Conservation (phyloP, 2,329 filamentous ascomycete species). For the Aspergillus fumigatiaffinis region DNA sequence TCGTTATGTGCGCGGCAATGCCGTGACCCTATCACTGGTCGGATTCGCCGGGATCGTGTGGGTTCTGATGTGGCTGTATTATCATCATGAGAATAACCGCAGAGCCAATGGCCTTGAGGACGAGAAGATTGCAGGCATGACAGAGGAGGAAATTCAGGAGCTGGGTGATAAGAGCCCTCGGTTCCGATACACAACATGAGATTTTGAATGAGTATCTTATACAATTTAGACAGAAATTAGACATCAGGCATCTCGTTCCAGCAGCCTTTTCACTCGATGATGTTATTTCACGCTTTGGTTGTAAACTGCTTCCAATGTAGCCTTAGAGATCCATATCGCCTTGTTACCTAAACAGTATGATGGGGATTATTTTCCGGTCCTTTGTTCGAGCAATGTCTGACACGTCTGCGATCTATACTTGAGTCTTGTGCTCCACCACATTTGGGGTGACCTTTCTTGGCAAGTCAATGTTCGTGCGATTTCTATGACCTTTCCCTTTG, state of each 20-base stretch:
- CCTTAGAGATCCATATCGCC: too few relatives aligned
- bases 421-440: neutral
- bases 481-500: neutral
- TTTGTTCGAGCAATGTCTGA: too few relatives aligned
- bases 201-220: neutral
- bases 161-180: slow-evolving; percentile 42
- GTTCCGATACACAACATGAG: slow-evolving; percentile 37
- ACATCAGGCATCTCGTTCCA: neutral
- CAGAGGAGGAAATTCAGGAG: slow-evolving; percentile 41
- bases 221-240: neutral
- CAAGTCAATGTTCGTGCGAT: neutral
- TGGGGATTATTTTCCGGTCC: too few relatives aligned
- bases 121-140: slow-evolving; percentile 35
- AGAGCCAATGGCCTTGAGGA: slow-evolving; percentile 36
- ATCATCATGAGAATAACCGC: slow-evolving; percentile 46
- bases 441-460: neutral
- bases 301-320: too few relatives aligned
- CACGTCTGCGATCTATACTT: too few relatives aligned
- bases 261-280: neutral
- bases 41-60: slow-evolving; percentile 53
- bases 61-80: slow-evolving; percentile 54
- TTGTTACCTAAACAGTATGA: too few relatives aligned
- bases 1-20: slow-evolving; percentile 60
- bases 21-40: slow-evolving; percentile 57
- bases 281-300: neutral